Conservation (phyloP, 1,284 basidiomycete species). For the Inonotus obliquus region DNA sequence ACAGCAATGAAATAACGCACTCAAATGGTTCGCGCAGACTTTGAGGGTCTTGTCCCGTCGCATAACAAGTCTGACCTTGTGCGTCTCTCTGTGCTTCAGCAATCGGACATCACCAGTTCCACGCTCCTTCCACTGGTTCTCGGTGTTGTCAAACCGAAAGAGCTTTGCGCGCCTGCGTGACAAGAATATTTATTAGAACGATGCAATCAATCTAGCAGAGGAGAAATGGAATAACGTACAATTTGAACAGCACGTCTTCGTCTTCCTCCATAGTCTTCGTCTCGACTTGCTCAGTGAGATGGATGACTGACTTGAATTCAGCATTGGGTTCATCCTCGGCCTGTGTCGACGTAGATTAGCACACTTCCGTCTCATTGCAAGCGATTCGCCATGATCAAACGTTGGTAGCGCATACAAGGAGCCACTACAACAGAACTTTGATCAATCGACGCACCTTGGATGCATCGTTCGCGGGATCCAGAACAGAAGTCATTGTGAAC, state of each 20-base stretch:
- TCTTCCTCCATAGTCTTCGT: slow-evolving; percentile 96
- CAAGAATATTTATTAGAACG: slow-evolving; percentile 11
- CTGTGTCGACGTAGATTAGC: slow-evolving; percentile 13
- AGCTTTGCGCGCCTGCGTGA: slow-evolving; percentile 89
- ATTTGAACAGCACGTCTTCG: slow-evolving; percentile 93
- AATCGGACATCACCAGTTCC: slow-evolving; percentile 91
- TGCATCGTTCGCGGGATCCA: slow-evolving; percentile 14
- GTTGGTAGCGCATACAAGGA: slow-evolving; percentile 6
- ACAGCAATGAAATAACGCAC: slow-evolving; percentile 49
- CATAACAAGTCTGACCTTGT: slow-evolving; percentile 97
- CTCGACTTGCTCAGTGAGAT: slow-evolving; percentile 94
- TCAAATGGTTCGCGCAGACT: slow-evolving; percentile 97
- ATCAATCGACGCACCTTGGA: slow-evolving; percentile 7
- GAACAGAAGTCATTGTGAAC: slow-evolving; percentile 17
- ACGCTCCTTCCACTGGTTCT: slow-evolving; percentile 95
- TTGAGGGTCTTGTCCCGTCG: slow-evolving; percentile 99
- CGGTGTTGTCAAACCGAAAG: slow-evolving; percentile 85
- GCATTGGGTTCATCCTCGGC: slow-evolving; percentile 85
- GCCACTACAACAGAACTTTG: neutral
- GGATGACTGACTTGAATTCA: slow-evolving; percentile 96
- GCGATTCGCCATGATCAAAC: slow-evolving; percentile 13
- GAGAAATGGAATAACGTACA: slow-evolving; percentile 55
- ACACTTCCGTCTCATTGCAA: neutral
- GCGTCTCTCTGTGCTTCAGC: slow-evolving; percentile 82
- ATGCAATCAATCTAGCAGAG: neutral